phyloP scores from a whole-genome alignment of 495 filamentous ascomycete genomes.

The Penicillium turbatum region DNA sequence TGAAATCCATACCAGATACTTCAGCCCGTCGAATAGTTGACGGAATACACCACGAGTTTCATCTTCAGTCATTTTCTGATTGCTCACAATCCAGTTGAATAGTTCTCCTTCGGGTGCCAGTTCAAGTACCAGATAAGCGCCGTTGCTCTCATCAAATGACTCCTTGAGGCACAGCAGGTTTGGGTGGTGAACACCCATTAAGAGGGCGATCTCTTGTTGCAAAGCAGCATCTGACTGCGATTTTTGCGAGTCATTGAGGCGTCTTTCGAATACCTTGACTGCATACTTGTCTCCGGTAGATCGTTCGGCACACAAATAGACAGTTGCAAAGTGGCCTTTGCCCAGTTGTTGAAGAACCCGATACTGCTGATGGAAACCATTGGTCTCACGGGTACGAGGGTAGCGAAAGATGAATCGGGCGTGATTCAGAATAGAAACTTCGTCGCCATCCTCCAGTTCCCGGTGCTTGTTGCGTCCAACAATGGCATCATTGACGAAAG shows the following conservation, averaged over 20 bases:
- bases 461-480: slow-evolving; percentile 89
- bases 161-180: slow-evolving; percentile 92
- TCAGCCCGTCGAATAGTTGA: slow-evolving; percentile 89
- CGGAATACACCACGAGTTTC: slow-evolving; percentile 83
- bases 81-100: slow-evolving; percentile 89
- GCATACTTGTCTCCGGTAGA: slow-evolving; percentile 78
- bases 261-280: slow-evolving; percentile 90
- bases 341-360: slow-evolving; percentile 80
- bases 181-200: slow-evolving; percentile 96
- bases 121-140: slow-evolving; percentile 89
- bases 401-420: slow-evolving; percentile 89
- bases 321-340: slow-evolving; percentile 94
- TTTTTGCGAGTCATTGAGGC: slow-evolving; percentile 69
- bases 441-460: slow-evolving; percentile 81
- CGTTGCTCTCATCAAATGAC: slow-evolving; percentile 87
- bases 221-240: slow-evolving; percentile 71
- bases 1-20: slow-evolving; percentile 73
- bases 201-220: slow-evolving; percentile 91
- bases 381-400: slow-evolving; percentile 67
- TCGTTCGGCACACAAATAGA: slow-evolving; percentile 87
- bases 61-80: slow-evolving; percentile 77
- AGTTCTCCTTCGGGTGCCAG: slow-evolving; percentile 89
- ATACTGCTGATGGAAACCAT: slow-evolving; percentile 82
- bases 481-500: slow-evolving; percentile 87
- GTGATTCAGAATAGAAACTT: slow-evolving; percentile 78